Evolutionary conservation across 306 rosid genomes (phyloP).

Genomic region (Vachellia pachyceras): DNA sequence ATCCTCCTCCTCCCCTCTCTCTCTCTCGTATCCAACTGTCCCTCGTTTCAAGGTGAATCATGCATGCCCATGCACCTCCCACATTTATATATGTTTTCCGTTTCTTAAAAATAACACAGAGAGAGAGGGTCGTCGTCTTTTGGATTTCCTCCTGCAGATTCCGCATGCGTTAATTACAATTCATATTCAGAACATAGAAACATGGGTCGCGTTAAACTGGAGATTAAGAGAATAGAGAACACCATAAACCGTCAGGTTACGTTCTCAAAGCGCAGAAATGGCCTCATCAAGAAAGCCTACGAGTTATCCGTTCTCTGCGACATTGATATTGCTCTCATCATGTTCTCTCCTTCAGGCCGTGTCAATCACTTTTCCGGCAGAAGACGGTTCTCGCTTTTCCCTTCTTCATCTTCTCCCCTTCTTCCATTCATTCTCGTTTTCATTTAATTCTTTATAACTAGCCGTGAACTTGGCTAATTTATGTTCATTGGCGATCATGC

Average conservation of each 20-base stretch:
- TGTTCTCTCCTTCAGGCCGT: constrained; percentile 77
- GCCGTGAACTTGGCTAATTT: background rate
- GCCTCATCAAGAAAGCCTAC: constrained; percentile 84
- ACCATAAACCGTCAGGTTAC: constrained; percentile 80
- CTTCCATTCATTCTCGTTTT: background rate
- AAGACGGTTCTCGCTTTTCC: constrained; percentile 49
- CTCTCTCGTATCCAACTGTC: constrained; percentile 50
- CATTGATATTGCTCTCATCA: constrained; percentile 82
- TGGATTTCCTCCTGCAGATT: constrained; percentile 45
- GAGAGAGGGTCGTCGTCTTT: constrained; percentile 30
- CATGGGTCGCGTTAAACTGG: constrained; percentile 87
- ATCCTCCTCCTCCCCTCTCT: constrained; percentile 34
- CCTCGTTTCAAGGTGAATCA: constrained; percentile 64
- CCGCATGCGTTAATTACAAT: background rate
- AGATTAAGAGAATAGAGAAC: constrained; percentile 87
- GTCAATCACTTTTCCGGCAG: constrained; percentile 74
- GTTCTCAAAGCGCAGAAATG: constrained; percentile 85
- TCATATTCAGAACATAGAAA: constrained; percentile 26
- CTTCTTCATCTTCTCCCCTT: background rate
- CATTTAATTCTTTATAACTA: too few relatives aligned
- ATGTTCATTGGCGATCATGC: background rate
- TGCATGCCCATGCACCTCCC: constrained; percentile 37
- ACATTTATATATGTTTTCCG: constrained; percentile 17
- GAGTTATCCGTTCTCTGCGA: constrained; percentile 81
- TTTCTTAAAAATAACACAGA: background rate